These are phyloP conservation scores for Aspergillus nidulans DNA, from an alignment of 495 filamentous ascomycete genomes.

Conservation along the genomic window DNA sequence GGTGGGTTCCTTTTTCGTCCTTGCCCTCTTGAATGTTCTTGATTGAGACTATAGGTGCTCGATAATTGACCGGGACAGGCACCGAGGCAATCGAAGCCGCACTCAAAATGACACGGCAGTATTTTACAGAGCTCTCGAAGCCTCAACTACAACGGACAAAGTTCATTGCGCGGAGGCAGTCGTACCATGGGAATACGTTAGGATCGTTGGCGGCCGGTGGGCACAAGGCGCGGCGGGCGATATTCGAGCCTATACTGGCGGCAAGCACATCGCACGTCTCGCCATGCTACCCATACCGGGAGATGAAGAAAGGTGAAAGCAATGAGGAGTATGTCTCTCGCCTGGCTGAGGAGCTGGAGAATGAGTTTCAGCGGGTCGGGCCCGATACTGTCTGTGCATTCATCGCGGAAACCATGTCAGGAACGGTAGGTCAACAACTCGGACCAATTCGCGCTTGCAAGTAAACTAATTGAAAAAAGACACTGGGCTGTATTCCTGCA, in stretches of 20 bases:
- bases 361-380: constrained; percentile 62
- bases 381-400: constrained; percentile 68
- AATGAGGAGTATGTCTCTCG: constrained; percentile 44
- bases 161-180: constrained; percentile 59
- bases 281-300: constrained; percentile 60
- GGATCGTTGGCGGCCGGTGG: constrained; percentile 59
- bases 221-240: constrained; percentile 52
- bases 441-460: background rate
- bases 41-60: background rate
- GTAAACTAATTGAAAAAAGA: constrained; percentile 12
- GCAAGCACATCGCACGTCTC: constrained; percentile 56
- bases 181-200: constrained; percentile 70
- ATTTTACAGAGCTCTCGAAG: constrained; percentile 43
- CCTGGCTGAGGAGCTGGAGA: constrained; percentile 63
- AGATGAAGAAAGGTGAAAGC: constrained; percentile 34
- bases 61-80: constrained; percentile 20
- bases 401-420: constrained; percentile 61
- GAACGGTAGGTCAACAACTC: constrained; percentile 31
- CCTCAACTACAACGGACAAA: constrained; percentile 40
- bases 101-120: constrained; percentile 56
- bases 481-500: constrained; percentile 54
- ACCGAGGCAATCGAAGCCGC: constrained; percentile 64
- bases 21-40: no score
- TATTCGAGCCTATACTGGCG: constrained; percentile 59
- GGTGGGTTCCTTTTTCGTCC: constrained; percentile 20